phyloP scores from a whole-genome alignment of 345 rosid genomes.

The Noccaea bulbosa region DNA sequence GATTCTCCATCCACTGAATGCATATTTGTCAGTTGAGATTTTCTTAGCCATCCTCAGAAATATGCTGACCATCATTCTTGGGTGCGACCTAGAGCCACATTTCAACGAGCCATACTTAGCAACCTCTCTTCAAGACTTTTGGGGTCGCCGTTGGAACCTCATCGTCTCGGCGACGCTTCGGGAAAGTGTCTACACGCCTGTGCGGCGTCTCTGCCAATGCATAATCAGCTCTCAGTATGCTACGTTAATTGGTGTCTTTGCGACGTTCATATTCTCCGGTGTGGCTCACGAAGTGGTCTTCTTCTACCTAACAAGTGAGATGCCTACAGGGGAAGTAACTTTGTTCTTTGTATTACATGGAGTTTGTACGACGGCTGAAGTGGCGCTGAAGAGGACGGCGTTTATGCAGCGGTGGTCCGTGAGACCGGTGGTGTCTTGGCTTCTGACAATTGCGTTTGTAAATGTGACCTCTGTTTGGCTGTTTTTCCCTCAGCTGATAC shows the following conservation, averaged over 20 bases:
- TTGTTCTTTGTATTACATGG: slow-evolving; percentile 10
- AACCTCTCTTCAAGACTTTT: slow-evolving; percentile 21
- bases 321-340: background rate
- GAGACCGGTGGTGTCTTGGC: background rate
- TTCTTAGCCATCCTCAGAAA: background rate
- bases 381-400: slow-evolving; percentile 12
- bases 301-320: background rate
- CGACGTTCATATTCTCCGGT: slow-evolving; percentile 1
- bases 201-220: background rate
- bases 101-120: slow-evolving; percentile 13
- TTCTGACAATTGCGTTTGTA: background rate
- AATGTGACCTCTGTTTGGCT: background rate
- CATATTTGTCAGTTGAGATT: background rate
- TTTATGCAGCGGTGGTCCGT: slow-evolving; percentile 9
- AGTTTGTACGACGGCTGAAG: background rate
- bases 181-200: slow-evolving; percentile 5
- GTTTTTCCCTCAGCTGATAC: slow-evolving; percentile 4
- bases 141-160: slow-evolving; percentile 22
- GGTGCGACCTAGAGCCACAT: background rate
- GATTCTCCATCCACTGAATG: background rate
- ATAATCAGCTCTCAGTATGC: slow-evolving; percentile 3
- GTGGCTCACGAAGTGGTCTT: slow-evolving; percentile 10
- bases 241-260: slow-evolving; percentile 4
- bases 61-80: background rate
- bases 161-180: background rate